Conservation (phyloP, 1,284 basidiomycete species). For the Amylostereum chailletii region DNA sequence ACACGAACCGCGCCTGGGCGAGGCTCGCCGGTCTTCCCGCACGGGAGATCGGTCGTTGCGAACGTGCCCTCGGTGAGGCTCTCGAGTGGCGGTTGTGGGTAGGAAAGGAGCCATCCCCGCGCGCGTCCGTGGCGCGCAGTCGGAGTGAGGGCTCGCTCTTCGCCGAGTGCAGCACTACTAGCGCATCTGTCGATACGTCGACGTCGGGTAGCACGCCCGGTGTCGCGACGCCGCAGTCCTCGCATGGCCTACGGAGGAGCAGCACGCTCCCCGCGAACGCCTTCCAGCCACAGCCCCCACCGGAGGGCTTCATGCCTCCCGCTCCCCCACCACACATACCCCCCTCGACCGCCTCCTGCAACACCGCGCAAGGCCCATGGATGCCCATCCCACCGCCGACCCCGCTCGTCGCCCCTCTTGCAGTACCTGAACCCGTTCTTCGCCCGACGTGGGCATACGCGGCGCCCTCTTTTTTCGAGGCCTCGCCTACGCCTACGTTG, state of each 20-base stretch:
- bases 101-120: conserved; percentile 38
- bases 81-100: conserved; percentile 82
- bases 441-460: background rate
- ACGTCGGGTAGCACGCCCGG: background rate
- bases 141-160: conserved; percentile 6
- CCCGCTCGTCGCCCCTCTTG: background rate
- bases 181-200: background rate
- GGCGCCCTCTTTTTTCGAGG: conserved; percentile 1
- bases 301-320: background rate
- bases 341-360: background rate
- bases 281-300: background rate
- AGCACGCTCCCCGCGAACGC: conserved; percentile 5
- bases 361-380: conserved; percentile 5
- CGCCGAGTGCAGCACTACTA: background rate
- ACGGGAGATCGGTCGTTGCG: conserved; percentile 72
- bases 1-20: conserved; percentile 89
- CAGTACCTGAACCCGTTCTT: too few relatives aligned
- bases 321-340: background rate
- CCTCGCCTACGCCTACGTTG: conserved; percentile 11
- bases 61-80: conserved; percentile 71
- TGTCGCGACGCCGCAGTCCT: background rate
- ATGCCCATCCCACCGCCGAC: conserved; percentile 5
- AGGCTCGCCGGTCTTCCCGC: conserved; percentile 75
- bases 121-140: conserved; percentile 7
- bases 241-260: conserved; percentile 6